Evolutionary conservation across 768 basidiomycete species (phyloP).

Genomic region (Amanita rubescens): DNA sequence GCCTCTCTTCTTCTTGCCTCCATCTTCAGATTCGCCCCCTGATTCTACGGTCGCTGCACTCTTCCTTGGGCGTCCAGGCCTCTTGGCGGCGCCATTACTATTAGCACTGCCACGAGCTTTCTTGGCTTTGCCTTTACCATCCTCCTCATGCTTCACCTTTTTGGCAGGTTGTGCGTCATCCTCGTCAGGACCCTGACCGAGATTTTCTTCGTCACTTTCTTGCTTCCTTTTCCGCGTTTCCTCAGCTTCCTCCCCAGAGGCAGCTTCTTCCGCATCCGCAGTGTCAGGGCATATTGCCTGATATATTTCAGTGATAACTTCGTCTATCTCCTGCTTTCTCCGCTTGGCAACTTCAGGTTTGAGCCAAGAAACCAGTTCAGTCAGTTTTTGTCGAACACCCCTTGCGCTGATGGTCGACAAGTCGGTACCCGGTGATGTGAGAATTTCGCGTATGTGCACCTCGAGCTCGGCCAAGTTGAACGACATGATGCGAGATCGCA

Average conservation of each 20-base stretch:
- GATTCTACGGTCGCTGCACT: conserved; percentile 47
- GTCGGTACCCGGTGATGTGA: conserved; percentile 71
- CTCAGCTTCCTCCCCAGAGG: conserved; percentile 17
- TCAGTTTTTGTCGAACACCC: conserved; percentile 73
- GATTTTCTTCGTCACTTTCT: conserved; percentile 25
- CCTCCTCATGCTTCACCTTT: conserved; percentile 26
- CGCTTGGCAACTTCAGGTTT: conserved; percentile 56
- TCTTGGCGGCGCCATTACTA: conserved; percentile 28
- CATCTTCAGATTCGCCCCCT: conserved; percentile 45
- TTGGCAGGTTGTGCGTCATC: conserved; percentile 33
- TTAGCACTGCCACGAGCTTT: not conserved
- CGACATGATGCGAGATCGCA: conserved; percentile 29
- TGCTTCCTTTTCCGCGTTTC: conserved; percentile 32
- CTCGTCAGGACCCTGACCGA: conserved; percentile 20
- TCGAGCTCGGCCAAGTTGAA: conserved; percentile 50
- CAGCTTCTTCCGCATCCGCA: not conserved
- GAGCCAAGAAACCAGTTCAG: conserved; percentile 43
- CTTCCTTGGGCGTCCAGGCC: conserved; percentile 42
- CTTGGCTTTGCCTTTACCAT: not conserved
- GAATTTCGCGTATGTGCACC: conserved; percentile 58
- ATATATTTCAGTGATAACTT: conserved; percentile 59
- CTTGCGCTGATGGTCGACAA: conserved; percentile 80
- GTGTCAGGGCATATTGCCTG: conserved; percentile 42
- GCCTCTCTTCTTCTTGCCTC: conserved; percentile 26
- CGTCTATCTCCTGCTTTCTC: conserved; percentile 62